phyloP scores from a whole-genome alignment of 1,139 yeast genomes.

The Torulaspora globosa region DNA sequence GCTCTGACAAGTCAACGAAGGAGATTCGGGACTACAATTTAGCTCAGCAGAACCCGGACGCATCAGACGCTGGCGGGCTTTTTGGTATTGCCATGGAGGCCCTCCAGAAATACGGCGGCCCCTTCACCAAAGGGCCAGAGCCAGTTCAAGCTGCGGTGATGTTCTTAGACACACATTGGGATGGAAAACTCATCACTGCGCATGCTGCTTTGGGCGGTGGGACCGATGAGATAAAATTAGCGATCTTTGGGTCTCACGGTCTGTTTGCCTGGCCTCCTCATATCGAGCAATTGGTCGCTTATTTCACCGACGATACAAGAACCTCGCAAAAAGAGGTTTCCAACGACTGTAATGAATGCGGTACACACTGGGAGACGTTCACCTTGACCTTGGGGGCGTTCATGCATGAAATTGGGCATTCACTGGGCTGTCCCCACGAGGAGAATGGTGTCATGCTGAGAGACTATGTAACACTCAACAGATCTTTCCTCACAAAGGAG shows the following conservation, averaged over 20 bases:
- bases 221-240: conserved; percentile 60
- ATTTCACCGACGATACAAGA: conserved; percentile 67
- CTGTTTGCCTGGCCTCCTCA: conserved; percentile 83
- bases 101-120: conserved; percentile 51
- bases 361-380: conserved; percentile 86
- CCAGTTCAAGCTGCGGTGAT: conserved; percentile 81
- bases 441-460: conserved; percentile 85
- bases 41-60: conserved; percentile 83
- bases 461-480: conserved; percentile 74
- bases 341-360: conserved; percentile 79
- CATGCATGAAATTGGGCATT: conserved; percentile 92
- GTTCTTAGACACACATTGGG: conserved; percentile 84
- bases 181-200: conserved; percentile 59
- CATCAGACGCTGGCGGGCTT: conserved; percentile 67
- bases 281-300: conserved; percentile 63
- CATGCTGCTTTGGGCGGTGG: conserved; percentile 98
- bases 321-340: conserved; percentile 70
- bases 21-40: conserved; percentile 72
- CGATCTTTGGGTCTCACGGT: conserved; percentile 93
- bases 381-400: conserved; percentile 89
- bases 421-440: conserved; percentile 89
- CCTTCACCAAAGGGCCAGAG: conserved; percentile 45
- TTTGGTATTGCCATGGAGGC: conserved; percentile 78
- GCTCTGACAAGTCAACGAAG: conserved; percentile 59
- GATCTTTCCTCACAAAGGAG: conserved; percentile 79